A percentile compares a stretch with the other conserved stretches of the same genome.
Conservation (phyloP, 331 rosid species). For the Rhamnella rubrinervis region DNA sequence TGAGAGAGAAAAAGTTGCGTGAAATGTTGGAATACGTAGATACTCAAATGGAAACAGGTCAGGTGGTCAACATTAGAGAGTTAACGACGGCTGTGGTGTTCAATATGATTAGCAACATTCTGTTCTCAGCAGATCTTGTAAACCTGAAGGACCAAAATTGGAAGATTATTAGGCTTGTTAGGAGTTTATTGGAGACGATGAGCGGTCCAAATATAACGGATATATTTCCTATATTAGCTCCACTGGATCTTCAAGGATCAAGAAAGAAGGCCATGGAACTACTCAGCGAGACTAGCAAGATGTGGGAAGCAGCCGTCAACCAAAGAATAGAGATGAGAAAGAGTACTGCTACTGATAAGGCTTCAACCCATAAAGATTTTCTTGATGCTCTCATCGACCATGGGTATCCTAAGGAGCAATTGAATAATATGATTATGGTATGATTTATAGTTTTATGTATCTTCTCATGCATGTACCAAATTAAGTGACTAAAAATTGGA, state of each 20-base stretch:
- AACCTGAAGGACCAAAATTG: background rate
- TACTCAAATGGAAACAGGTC: background rate
- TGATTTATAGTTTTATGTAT: background rate
- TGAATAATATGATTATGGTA: background rate
- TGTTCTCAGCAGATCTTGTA: conserved; percentile 8
- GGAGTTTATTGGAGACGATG: background rate
- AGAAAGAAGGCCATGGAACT: background rate
- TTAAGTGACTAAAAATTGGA: too few species aligned
- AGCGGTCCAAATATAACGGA: background rate
- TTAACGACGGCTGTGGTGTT: background rate
- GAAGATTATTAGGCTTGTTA: background rate
- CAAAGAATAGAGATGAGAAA: background rate
- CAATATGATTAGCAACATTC: conserved; percentile 9
- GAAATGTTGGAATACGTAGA: conserved; percentile 16
- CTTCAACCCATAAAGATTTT: background rate
- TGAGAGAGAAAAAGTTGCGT: conserved; percentile 9
- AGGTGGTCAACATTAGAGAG: conserved; percentile 9
- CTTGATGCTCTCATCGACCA: background rate
- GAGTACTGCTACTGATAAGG: background rate
- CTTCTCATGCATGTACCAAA: too few species aligned
- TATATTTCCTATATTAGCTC: background rate
- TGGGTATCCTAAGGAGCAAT: background rate
- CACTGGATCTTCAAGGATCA: conserved; percentile 25
- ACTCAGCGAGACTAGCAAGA: background rate
- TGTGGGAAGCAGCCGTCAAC: background rate